Evolutionary conservation across 805 yeast genomes (phyloP).

Genomic region (Ogataea pini): DNA sequence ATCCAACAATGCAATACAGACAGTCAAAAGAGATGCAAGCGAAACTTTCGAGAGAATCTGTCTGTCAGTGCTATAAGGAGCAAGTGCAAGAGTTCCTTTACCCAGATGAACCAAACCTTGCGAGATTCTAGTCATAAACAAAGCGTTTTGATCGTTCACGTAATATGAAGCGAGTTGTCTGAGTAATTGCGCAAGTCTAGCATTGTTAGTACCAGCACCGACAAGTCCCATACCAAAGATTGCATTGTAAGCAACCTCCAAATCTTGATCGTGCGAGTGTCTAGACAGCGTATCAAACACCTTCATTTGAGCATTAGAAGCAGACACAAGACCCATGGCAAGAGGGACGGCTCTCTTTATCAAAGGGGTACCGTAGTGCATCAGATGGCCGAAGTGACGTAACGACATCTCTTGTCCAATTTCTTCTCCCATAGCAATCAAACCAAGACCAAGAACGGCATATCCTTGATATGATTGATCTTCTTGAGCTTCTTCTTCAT

Average conservation of each 20-base stretch:
- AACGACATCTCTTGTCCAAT: constrained; percentile 97
- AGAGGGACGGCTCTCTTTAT: constrained; percentile 94
- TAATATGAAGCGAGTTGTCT: constrained; percentile 95
- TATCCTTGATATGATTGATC: constrained; percentile 74
- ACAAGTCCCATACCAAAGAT: constrained; percentile 96
- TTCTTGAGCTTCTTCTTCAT: constrained; percentile 38
- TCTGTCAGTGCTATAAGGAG: constrained; percentile 88
- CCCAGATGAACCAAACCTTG: constrained; percentile 95
- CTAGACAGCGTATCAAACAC: constrained; percentile 95
- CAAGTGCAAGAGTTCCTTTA: constrained; percentile 89
- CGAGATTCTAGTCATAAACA: constrained; percentile 90
- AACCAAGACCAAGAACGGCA: constrained; percentile 92
- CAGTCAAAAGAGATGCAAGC: constrained; percentile 84
- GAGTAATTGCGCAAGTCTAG: constrained; percentile 92
- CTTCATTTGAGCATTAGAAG: constrained; percentile 94
- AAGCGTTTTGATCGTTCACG: constrained; percentile 82
- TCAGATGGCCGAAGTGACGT: constrained; percentile 94
- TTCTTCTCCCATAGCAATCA: constrained; percentile 96
- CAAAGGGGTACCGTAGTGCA: constrained; percentile 94
- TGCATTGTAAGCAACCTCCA: constrained; percentile 92
- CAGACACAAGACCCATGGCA: constrained; percentile 95
- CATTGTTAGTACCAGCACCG: constrained; percentile 98
- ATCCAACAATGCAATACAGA: constrained; percentile 78
- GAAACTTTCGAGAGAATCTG: constrained; percentile 85
- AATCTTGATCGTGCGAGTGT: constrained; percentile 92